Percentiles rank a stretch among this genome's conserved stretches.
Evolutionary conservation across 2,329 filamentous ascomycete genomes (phyloP).

Genomic region (Aspergillus sp.): DNA sequence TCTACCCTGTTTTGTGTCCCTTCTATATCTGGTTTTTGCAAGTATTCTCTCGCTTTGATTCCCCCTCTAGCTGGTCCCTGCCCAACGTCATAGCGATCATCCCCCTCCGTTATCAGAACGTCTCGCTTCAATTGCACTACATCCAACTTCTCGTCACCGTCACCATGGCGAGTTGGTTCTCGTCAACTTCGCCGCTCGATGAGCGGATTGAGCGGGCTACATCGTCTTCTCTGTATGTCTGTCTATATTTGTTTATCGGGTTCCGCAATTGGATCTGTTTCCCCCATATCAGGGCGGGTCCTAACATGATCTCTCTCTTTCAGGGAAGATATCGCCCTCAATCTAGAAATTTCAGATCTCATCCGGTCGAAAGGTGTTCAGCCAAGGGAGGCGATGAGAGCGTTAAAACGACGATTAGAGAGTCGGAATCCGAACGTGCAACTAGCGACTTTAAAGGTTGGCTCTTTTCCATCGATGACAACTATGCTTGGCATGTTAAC

Average conservation of each 20-base stretch:
- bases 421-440: conserved; percentile 98
- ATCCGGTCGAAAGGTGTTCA: conserved; percentile 96
- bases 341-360: conserved; percentile 95
- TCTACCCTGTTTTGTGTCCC: background rate
- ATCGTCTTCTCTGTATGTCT: conserved; percentile 75
- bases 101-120: conserved; percentile 4
- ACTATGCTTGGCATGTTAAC: conserved; percentile 11
- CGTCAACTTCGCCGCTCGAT: conserved; percentile 84
- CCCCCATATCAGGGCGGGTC: background rate
- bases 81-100: conserved; percentile 15
- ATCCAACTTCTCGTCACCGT: conserved; percentile 20
- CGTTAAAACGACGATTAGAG: conserved; percentile 85
- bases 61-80: conserved; percentile 2
- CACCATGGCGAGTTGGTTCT: conserved; percentile 96
- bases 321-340: conserved; percentile 93
- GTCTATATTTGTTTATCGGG: background rate
- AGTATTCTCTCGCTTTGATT: background rate
- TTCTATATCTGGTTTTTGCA: background rate
- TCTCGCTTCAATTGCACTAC: conserved; percentile 1
- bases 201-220: conserved; percentile 96
- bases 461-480: conserved; percentile 13
- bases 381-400: conserved; percentile 96
- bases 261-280: background rate
- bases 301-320: conserved; percentile 6
- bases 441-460: conserved; percentile 83